phyloP scores from a whole-genome alignment of 2,329 filamentous ascomycete genomes.

The Salinomyces thailandicus region DNA sequence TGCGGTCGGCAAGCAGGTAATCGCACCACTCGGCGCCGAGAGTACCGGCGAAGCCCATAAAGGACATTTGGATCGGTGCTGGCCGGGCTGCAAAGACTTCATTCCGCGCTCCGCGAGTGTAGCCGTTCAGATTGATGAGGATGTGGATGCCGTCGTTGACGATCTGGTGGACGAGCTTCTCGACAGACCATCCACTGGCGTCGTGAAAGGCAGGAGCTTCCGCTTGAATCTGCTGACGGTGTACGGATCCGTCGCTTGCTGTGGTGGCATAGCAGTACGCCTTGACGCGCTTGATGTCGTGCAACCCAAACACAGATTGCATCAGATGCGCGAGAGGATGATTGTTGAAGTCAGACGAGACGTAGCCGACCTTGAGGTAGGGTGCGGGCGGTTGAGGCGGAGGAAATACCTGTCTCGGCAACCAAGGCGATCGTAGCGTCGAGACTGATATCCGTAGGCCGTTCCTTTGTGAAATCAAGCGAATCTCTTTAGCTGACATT shows the following conservation, averaged over 20 bases:
- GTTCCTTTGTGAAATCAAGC: constrained; percentile 89
- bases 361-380: constrained; percentile 83
- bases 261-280: constrained; percentile 97
- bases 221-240: constrained; percentile 83
- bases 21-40: constrained; percentile 97
- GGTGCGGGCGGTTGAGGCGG: constrained; percentile 75
- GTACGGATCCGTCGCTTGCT: constrained; percentile 73
- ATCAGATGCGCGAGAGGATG: constrained; percentile 93
- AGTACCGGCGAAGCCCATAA: constrained; percentile 97
- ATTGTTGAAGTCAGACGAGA: constrained; percentile 98
- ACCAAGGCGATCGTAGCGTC: constrained; percentile 76
- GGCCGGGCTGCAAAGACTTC: constrained; percentile 93
- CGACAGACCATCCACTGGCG: constrained; percentile 74
- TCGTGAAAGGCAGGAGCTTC: constrained; percentile 89
- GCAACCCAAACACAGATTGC: constrained; percentile 96
- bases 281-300: constrained; percentile 60
- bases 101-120: constrained; percentile 91
- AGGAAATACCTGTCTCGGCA: constrained; percentile 68
- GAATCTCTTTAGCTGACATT: constrained; percentile 79
- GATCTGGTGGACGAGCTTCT: constrained; percentile 77
- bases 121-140: constrained; percentile 93
- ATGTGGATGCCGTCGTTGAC: constrained; percentile 84
- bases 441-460: constrained; percentile 86
- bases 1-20: constrained; percentile 84
- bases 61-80: constrained; percentile 96